Evolutionary conservation across 2,329 filamentous ascomycete genomes (phyloP).

Genomic region (Dactylella cylindrospora): DNA sequence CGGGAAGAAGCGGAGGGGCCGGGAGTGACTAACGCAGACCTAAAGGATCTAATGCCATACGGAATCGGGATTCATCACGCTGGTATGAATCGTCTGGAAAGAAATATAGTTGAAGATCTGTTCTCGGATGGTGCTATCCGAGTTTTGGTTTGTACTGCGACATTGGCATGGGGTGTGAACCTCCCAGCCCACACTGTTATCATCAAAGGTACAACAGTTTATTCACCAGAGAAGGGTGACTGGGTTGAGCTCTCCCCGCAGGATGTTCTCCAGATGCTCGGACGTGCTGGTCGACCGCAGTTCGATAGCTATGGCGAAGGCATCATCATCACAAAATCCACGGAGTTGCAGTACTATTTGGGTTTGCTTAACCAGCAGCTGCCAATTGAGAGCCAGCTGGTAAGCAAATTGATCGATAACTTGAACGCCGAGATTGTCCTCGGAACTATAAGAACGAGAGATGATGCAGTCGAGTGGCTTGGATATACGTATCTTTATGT

Average conservation of each 20-base stretch:
- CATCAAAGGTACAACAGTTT: slow-evolving; percentile 97
- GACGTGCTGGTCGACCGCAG: slow-evolving; percentile 91
- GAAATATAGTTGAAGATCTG: slow-evolving; percentile 90
- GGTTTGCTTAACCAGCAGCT: slow-evolving; percentile 95
- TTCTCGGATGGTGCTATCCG: slow-evolving; percentile 90
- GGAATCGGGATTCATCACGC: slow-evolving; percentile 98
- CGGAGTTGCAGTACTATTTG: slow-evolving; percentile 94
- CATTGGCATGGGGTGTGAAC: slow-evolving; percentile 99
- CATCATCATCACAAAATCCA: slow-evolving; percentile 95
- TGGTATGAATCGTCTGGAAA: slow-evolving; percentile 92
- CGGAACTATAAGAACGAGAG: slow-evolving; percentile 84
- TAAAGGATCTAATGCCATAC: slow-evolving; percentile 93
- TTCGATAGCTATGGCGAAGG: slow-evolving; percentile 98
- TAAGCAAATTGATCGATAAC: slow-evolving; percentile 90
- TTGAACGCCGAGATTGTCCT: slow-evolving; percentile 95
- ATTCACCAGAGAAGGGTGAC: slow-evolving; percentile 96
- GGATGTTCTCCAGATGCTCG: slow-evolving; percentile 97
- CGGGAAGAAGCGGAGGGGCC: slow-evolving; percentile 73
- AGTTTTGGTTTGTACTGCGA: slow-evolving; percentile 94
- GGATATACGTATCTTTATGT: slow-evolving; percentile 98
- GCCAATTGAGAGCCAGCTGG: slow-evolving; percentile 94
- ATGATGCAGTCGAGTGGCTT: slow-evolving; percentile 98
- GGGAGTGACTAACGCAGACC: slow-evolving; percentile 78
- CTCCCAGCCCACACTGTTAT: slow-evolving; percentile 96
- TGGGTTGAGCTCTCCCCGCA: slow-evolving; percentile 98